A percentile compares a stretch with the other conserved stretches of the same genome.
These are phyloP conservation scores for Hypocrella siamensis DNA, from an alignment of 2,329 filamentous ascomycete species.

Conservation along the genomic window DNA sequence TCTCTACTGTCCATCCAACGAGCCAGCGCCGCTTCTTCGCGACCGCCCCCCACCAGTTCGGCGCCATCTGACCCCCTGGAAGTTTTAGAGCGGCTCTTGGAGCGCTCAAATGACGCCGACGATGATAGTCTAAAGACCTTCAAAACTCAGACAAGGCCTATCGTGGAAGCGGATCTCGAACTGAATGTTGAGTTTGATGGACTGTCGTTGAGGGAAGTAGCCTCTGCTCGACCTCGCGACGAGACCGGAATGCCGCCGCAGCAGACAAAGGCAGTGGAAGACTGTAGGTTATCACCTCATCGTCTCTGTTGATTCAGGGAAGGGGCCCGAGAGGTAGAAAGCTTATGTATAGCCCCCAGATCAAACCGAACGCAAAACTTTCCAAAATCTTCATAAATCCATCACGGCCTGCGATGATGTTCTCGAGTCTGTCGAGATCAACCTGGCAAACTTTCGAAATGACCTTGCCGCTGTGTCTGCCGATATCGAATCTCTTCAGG, in stretches of 20 bases:
- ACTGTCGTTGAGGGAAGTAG: constrained; percentile 61
- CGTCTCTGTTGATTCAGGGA: too few species aligned
- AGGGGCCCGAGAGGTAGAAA: too few species aligned
- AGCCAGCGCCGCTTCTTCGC: constrained; percentile 52
- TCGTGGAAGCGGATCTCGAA: constrained; percentile 38
- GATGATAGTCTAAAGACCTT: constrained; percentile 4
- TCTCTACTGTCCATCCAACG: constrained; percentile 56
- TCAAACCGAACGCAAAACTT: constrained; percentile 67
- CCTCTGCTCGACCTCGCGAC: constrained; percentile 17
- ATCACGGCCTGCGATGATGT: constrained; percentile 88
- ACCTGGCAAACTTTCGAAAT: constrained; percentile 82
- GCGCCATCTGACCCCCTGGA: constrained; percentile 52
- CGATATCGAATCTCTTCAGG: constrained; percentile 88
- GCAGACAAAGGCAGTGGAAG: constrained; percentile 48
- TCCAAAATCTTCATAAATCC: constrained; percentile 79
- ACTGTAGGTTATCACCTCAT: constrained; percentile 48
- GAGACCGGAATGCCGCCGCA: constrained; percentile 13
- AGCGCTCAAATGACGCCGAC: constrained; percentile 9
- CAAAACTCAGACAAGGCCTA: constrained; percentile 6
- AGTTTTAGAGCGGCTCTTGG: constrained; percentile 40
- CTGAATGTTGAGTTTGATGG: constrained; percentile 65
- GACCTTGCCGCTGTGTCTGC: constrained; percentile 85
- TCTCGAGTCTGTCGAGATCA: constrained; percentile 80
- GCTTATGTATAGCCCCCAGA: constrained; percentile 28
- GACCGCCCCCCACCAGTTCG: constrained; percentile 33